Base-by-base conservation (phyloP, 345 rosid genomes). In the Kernera saxatilis region DNA sequence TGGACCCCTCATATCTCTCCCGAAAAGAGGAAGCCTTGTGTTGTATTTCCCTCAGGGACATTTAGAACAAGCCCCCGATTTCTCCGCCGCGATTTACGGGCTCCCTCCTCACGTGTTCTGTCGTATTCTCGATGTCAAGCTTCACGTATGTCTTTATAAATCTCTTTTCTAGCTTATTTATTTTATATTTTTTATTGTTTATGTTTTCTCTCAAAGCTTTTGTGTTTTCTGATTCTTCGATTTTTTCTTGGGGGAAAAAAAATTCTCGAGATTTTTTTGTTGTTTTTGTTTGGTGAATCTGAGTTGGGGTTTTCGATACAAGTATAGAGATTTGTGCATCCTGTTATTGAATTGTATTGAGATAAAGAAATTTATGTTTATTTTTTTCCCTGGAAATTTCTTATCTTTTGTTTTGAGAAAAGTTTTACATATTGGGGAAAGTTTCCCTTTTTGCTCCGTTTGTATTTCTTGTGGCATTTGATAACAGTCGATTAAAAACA, bases 41-140 rank as follows among this genome's bases (percentile, higher is more conserved):
- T 89, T 88, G 58, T 94, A 94, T 82, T 83, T 92, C 69, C 99
- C 92, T 41, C 99, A 92, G 77, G 99, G 99, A 13, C 98, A 94
- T 71, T 74, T 92, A 77, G 98, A 94, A 78, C 96, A 84, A 58
- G 81, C 86, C 75, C 77, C 91, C 73, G 89, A 89, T 78, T 81
- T 77, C 77, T 81, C 88, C 74, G 81, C 89, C 73, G 80, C 88
- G 44, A 78, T 79, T 68, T 81, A 67, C 79, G 89, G 81, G 76
- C 84, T 89, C 15, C 87, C 84, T 81, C 82, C 96, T 59, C 91
- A 88, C 76, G 77, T 88, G 72, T 87, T 89, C 83, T 91, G 98
- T 83, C 90, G 97, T 53, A 97, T 94, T 77, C 82, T 86, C 74
- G 93, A 94, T 82, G 87, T 94, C 82, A 88, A 91, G 85, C 98